Base-by-base conservation (phyloP, 202 grass and related monocot genomes). In the Schoenoplectus tabernaemontani region DNA sequence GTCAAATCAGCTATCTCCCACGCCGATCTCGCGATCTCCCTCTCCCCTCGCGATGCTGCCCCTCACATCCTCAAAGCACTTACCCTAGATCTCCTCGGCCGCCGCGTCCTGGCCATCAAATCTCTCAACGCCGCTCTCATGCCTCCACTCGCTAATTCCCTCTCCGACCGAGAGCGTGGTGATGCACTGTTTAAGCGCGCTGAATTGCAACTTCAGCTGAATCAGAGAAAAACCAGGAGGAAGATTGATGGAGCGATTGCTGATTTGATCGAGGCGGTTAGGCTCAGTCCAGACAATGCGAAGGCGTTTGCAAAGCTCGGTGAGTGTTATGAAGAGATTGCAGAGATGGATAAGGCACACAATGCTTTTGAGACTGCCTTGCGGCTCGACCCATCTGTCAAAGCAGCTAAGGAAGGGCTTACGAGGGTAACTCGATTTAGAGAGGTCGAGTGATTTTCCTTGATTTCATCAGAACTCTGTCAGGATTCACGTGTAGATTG, bases 41-140 rank as follows among this genome's bases (percentile, higher is more conserved):
- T 93, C 61, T 88, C 91, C 66, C 89, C 87, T 11, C 87, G 89
- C 28, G 86, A 97, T 57, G 89, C 95, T 0, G 87, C 91, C 2
- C 87, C 82, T 51, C 84, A 92, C 78, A 92, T 98, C 86, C 95
- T 98, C 74, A 94, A 89, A 79, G 95, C 89, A 20, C 87, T 98
- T 17, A 88, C 89, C 23, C 86, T 98, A 54, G 87, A 98, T 64
- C 83, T 92, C 87, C 87, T 84, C 36, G 89, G 95, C 44, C 88
- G 83, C 80, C 95, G 57, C 80, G 73, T 85, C 36, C 84, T 91
- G 3, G 91, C 91, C 2, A 84, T 94, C 30, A 90, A 88, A 37
- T 77, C 84, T 44, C 87, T 97, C 73, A 89, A 97, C 72, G 58
- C 81, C 4, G 95, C 95, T 65, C 91, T 98, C 16, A 43, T 85